A percentile compares a stretch with the other conserved stretches of the same genome.
phyloP scores from a whole-genome alignment of 2,329 filamentous ascomycete genomes.

The Xylaria sp. region DNA sequence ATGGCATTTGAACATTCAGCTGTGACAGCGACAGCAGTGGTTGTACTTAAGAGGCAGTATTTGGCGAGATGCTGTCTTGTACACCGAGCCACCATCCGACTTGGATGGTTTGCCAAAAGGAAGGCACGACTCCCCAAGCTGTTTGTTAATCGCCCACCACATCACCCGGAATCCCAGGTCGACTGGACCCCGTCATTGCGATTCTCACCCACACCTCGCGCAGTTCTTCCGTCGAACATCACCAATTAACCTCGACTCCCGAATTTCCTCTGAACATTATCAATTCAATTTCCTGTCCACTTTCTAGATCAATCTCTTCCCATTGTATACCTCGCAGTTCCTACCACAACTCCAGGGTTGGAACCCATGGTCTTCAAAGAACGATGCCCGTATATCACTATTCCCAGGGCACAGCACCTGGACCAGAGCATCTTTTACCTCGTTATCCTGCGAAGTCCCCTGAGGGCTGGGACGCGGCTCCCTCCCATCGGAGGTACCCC shows the following conservation, averaged over 20 bases:
- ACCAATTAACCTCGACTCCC: not conserved
- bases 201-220: not conserved
- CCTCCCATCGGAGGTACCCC: conserved; percentile 17
- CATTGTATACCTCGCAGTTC: not conserved
- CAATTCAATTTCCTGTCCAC: conserved; percentile 4
- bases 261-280: not conserved
- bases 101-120: not conserved
- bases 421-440: conserved; percentile 16
- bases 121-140: conserved; percentile 1
- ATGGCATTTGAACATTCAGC: not conserved
- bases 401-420: not conserved
- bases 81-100: not conserved
- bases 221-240: not conserved
- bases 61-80: conserved; percentile 13
- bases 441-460: conserved; percentile 6
- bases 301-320: not conserved
- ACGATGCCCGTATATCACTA: conserved; percentile 4
- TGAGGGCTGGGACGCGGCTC: conserved; percentile 6
- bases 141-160: conserved; percentile 1
- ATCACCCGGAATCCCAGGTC: conserved; percentile 4
- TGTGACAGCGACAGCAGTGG: conserved; percentile 8
- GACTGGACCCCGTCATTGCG: conserved; percentile 2
- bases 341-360: not conserved
- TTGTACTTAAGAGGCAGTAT: conserved; percentile 6
- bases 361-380: not conserved